phyloP scores from a whole-genome alignment of 139 green algal genomes.

The Chlamydomonas schloesseri region DNA sequence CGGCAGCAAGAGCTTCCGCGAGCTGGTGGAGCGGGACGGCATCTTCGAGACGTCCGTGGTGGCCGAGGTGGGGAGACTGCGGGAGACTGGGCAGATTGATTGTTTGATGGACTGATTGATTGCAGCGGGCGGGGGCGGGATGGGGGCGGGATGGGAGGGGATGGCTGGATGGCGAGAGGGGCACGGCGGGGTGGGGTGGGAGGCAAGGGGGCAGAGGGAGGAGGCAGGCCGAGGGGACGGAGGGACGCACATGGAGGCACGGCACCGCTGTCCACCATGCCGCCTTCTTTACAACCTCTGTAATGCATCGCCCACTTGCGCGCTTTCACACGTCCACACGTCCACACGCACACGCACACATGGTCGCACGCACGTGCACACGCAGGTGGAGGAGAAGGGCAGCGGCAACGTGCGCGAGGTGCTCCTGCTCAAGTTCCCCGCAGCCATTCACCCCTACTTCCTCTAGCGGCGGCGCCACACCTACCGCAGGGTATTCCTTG shows the following conservation, averaged over 20 bases:
- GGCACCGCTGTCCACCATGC: too few relatives aligned
- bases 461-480: conserved; percentile 32
- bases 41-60: conserved; percentile 43
- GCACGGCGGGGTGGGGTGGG: too few relatives aligned
- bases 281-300: too few relatives aligned
- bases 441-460: conserved; percentile 63
- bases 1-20: conserved; percentile 49
- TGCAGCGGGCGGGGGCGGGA: background rate
- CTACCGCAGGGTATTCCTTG: too few relatives aligned
- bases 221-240: too few relatives aligned
- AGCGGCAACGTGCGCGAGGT: conserved; percentile 74
- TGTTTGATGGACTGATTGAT: background rate
- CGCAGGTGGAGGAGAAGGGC: conserved; percentile 55
- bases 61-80: conserved; percentile 5
- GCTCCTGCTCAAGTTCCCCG: conserved; percentile 55
- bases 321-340: too few relatives aligned
- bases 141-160: background rate
- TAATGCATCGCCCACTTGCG: too few relatives aligned
- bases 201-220: background rate
- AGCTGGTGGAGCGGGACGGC: conserved; percentile 44
- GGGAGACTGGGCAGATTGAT: background rate
- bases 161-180: background rate
- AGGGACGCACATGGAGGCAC: too few relatives aligned
- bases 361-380: too few relatives aligned
- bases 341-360: too few relatives aligned